Evolutionary conservation across 1,139 yeast species (phyloP).

Genomic region (Pneumocystis canis): DNA sequence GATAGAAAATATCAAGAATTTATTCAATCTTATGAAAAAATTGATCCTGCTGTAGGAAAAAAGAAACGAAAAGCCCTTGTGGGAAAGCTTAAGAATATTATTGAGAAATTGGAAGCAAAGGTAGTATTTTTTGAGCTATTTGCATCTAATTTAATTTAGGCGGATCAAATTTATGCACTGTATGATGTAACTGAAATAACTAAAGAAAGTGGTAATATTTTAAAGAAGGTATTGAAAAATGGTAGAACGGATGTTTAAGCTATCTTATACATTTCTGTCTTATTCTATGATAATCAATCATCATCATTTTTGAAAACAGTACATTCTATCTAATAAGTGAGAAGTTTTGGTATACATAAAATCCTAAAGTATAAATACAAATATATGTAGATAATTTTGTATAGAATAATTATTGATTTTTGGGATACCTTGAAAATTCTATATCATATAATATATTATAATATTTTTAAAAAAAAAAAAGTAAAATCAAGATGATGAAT

Average conservation of each 20-base stretch:
- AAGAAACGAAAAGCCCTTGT: constrained; percentile 20
- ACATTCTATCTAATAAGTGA: background rate
- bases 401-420: background rate
- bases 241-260: background rate
- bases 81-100: constrained; percentile 16
- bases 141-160: background rate
- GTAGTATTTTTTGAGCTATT: constrained; percentile 4
- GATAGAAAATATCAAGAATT: constrained; percentile 15
- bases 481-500: background rate
- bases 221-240: background rate
- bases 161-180: constrained; percentile 25
- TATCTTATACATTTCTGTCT: background rate
- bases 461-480: constrained; percentile 1
- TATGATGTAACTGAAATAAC: constrained; percentile 21
- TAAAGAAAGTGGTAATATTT: background rate
- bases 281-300: background rate
- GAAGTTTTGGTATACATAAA: background rate
- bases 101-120: constrained; percentile 22
- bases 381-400: background rate
- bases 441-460: background rate
- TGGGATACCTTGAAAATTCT: background rate
- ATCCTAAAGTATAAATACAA: background rate
- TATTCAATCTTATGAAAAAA: constrained; percentile 18
- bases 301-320: background rate
- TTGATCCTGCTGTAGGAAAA: constrained; percentile 21